A percentile compares a stretch with the other conserved stretches of the same genome.
Conservation (phyloP, 805 yeast genomes). For the Metschnikowia borealis region DNA sequence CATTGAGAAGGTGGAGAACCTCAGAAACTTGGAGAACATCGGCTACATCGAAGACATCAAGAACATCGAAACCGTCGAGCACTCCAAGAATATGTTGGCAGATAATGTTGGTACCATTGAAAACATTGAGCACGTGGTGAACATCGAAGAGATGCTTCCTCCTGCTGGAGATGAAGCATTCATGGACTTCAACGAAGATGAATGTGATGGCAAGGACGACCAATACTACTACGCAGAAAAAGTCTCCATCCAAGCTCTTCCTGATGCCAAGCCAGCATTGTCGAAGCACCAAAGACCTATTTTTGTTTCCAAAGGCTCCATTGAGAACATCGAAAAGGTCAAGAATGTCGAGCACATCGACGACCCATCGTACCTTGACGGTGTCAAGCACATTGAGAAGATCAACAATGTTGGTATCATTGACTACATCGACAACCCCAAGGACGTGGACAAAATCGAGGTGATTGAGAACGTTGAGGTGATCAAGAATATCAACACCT, state of each 20-base stretch:
- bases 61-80: conserved; percentile 2
- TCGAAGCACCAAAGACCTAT: conserved; percentile 1
- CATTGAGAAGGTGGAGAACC: background rate
- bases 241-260: background rate
- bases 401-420: conserved; percentile 1
- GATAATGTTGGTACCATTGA: conserved; percentile 2
- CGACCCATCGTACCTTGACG: background rate
- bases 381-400: background rate
- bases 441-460: background rate
- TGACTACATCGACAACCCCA: background rate
- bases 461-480: background rate
- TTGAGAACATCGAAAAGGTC: background rate
- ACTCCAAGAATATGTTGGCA: conserved; percentile 1
- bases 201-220: background rate
- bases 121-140: background rate
- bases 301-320: background rate
- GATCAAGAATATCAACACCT: background rate
- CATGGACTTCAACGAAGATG: background rate
- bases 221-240: background rate
- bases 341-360: background rate
- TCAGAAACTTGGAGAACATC: background rate
- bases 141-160: background rate
- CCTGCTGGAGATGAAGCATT: background rate
- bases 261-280: background rate
- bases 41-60: conserved; percentile 4